phyloP scores from a whole-genome alignment of 306 rosid genomes.

The Dalbergia oliveri region DNA sequence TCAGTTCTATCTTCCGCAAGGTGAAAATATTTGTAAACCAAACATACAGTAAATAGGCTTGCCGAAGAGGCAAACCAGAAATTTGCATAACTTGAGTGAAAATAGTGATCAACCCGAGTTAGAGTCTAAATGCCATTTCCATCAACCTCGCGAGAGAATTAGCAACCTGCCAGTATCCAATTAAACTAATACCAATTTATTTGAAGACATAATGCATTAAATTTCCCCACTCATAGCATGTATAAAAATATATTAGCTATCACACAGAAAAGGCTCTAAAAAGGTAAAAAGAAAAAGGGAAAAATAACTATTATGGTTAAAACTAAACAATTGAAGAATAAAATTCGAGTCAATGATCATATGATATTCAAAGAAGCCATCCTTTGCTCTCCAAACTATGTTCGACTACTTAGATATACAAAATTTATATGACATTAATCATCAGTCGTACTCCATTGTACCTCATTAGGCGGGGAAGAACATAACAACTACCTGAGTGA shows the following conservation, averaged over 20 bases:
- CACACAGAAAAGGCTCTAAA: neutral
- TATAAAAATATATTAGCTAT: neutral
- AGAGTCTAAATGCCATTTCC: neutral
- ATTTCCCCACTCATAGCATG: neutral
- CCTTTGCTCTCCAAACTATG: conserved; percentile 10
- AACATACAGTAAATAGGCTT: neutral
- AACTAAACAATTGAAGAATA: neutral
- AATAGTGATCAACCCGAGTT: neutral
- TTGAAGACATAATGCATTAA: neutral
- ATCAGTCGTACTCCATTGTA: too few relatives aligned
- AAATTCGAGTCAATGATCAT: neutral
- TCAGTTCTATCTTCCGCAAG: too few relatives aligned
- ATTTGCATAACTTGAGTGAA: neutral
- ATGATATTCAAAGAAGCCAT: neutral
- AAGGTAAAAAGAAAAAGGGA: too few relatives aligned
- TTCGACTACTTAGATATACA: neutral
- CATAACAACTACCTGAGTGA: too few relatives aligned
- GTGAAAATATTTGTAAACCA: too few relatives aligned
- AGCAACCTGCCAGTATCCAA: neutral
- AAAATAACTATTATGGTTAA: too few relatives aligned
- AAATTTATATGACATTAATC: too few relatives aligned
- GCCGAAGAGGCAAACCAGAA: neutral
- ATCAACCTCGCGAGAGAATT: neutral
- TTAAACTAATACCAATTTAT: neutral
- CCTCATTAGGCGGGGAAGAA: too few relatives aligned